Conservation (phyloP, 768 basidiomycete genomes). For the Hygrocybe punicea region DNA sequence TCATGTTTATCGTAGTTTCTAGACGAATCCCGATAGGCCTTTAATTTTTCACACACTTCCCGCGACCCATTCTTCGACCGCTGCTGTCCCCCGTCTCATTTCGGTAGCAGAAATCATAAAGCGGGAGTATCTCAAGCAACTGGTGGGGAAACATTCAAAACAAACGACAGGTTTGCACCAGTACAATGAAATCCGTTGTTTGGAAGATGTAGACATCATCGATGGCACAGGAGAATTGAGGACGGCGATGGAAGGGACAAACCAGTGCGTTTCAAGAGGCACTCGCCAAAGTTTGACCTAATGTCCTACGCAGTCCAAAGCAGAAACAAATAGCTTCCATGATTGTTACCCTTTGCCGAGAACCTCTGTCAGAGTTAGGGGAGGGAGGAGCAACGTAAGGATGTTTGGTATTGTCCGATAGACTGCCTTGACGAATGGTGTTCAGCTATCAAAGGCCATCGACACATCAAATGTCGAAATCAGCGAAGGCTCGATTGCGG, state of each 20-base stretch:
- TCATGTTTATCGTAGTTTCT: background rate
- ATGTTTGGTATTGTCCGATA: background rate
- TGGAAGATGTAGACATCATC: background rate
- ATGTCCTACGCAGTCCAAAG: background rate
- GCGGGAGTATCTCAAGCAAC: constrained; percentile 3
- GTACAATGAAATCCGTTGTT: constrained; percentile 1
- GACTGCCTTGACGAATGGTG: background rate
- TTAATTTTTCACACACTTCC: constrained; percentile 2
- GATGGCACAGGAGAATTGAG: background rate
- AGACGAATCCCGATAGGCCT: background rate
- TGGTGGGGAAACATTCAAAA: background rate
- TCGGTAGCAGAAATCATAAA: constrained; percentile 7
- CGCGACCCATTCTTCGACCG: background rate
- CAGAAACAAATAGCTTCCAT: constrained; percentile 1
- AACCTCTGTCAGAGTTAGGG: background rate
- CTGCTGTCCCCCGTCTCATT: constrained; percentile 4
- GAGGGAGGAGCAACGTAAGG: constrained; percentile 1
- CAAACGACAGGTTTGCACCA: background rate
- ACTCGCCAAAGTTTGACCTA: background rate
- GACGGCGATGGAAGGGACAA: constrained; percentile 1
- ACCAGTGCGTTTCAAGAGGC: background rate
- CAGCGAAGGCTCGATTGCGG: background rate
- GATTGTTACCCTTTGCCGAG: constrained; percentile 1
- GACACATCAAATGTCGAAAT: background rate
- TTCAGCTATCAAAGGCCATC: constrained; percentile 2